Conservation (phyloP, 768 basidiomycete genomes). For the Lactarius sp. region DNA sequence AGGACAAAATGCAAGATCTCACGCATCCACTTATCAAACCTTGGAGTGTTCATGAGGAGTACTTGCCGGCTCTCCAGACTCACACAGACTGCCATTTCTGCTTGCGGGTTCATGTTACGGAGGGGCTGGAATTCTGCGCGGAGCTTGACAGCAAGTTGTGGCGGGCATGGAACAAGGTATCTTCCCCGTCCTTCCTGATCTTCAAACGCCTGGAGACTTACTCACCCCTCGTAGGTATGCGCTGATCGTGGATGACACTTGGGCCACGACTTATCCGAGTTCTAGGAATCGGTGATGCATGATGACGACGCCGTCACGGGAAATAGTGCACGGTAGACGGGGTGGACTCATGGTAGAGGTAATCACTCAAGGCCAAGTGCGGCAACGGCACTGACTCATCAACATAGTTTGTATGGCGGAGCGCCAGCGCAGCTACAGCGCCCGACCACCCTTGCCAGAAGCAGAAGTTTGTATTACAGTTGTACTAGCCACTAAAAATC, state of each 20-base stretch:
- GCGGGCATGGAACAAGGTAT: background rate
- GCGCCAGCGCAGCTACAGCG: too few species aligned
- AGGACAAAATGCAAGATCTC: background rate
- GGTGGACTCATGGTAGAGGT: background rate
- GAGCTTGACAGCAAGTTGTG: background rate
- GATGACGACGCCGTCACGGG: too few species aligned
- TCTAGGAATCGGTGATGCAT: background rate
- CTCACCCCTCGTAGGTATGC: background rate
- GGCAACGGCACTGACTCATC: background rate
- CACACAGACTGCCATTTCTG: background rate
- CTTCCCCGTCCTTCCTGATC: too few species aligned
- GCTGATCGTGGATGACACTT: too few species aligned
- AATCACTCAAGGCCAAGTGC: background rate
- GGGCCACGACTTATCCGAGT: too few species aligned
- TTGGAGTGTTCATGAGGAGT: background rate
- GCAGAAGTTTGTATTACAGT: too few species aligned
- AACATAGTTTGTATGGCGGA: too few species aligned
- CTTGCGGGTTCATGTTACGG: background rate
- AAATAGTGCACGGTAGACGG: too few species aligned
- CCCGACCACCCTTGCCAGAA: too few species aligned
- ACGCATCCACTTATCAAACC: background rate
- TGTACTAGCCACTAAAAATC: too few species aligned
- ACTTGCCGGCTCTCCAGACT: background rate
- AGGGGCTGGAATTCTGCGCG: background rate
- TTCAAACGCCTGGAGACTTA: background rate